phyloP scores from a whole-genome alignment of 768 basidiomycete genomes.

The Tephrocybe sp. region DNA sequence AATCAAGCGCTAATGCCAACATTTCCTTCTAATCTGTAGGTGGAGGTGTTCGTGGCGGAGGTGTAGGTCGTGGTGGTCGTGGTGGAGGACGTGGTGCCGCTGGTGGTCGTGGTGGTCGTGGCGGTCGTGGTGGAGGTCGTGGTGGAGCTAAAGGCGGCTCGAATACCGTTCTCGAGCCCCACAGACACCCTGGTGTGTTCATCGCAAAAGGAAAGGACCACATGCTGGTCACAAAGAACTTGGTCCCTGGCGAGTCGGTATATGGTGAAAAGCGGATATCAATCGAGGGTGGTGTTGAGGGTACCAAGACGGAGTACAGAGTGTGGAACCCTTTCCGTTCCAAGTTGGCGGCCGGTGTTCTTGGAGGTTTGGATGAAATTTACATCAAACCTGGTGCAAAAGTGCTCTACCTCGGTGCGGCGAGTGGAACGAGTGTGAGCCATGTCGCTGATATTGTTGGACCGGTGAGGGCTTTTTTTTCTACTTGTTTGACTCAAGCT shows the following conservation, averaged over 20 bases:
- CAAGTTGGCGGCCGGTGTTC: slow-evolving; percentile 94
- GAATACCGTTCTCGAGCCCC: slow-evolving; percentile 91
- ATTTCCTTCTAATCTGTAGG: slow-evolving; percentile 2
- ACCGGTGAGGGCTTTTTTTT: slow-evolving; percentile 54
- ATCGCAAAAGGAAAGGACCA: slow-evolving; percentile 98
- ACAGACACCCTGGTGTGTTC: slow-evolving; percentile 92
- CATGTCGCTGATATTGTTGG: slow-evolving; percentile 99
- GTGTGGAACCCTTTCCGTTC: slow-evolving; percentile 99
- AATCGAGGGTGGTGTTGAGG: slow-evolving; percentile 71
- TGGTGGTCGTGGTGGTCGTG: slow-evolving; percentile 43
- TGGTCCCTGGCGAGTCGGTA: slow-evolving; percentile 95
- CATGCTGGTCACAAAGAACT: slow-evolving; percentile 95
- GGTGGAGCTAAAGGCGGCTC: slow-evolving; percentile 80
- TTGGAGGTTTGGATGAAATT: slow-evolving; percentile 92
- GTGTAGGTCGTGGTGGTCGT: slow-evolving; percentile 37
- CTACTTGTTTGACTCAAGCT: not conserved
- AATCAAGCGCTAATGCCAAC: not conserved
- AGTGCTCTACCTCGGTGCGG: slow-evolving; percentile 96
- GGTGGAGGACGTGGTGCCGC: slow-evolving; percentile 42
- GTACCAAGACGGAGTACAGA: slow-evolving; percentile 91
- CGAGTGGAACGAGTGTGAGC: slow-evolving; percentile 95
- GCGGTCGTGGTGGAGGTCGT: slow-evolving; percentile 54
- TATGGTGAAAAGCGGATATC: slow-evolving; percentile 98
- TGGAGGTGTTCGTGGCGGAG: slow-evolving; percentile 32
- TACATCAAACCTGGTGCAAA: slow-evolving; percentile 92